Evolutionary conservation across 768 basidiomycete species (phyloP), one percentile per base, ranked within the genome.

Genomic region (Goffeauzyma gilvescens): DNA sequence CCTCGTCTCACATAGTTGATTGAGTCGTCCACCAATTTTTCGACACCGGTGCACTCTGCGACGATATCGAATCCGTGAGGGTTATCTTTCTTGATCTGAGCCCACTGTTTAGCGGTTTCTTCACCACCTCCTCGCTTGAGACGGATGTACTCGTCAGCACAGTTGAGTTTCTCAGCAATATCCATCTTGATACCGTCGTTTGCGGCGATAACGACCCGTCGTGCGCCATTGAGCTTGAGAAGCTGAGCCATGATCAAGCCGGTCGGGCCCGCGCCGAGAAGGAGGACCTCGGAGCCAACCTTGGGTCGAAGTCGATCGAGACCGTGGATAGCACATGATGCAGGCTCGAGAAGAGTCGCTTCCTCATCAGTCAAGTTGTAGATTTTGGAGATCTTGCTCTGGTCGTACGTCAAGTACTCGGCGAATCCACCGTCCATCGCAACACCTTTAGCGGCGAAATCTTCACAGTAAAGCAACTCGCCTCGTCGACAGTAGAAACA

Each of bases 171-270:
- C 60, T 75, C 75, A 10, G 85, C 86, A 42, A 86, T 75, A 41
- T 84, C 74, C 72, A 79, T 84, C 71, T 90, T 89, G 57, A 85
- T 72, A 31, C 84, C 84, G 62, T 83, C 81, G 66, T 86, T 85
- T 23, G 68, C 65, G 1, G 83, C 85, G 44, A 90, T 75, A 40
- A 81, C 80, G 43, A 87, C 73, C 46, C 72, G 72, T 18, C 72
- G 66, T 13, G 85, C 85, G 32, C 85, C 85, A 58, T 86, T 87
- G 32, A 81, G 68, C 64, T 83, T 85, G 46, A 89, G 68, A 18
- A 90, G 69, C 60, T 89, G 85, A 0, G 84, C 77, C 33, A 90
- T 73, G 49, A 87, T 82, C 26, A 89, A 71, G n/a, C 85, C 80
- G 4, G 85, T 89, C 1, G 85, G 84, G 10, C 85, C 85, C n/a